Percentiles rank a stretch among this genome's conserved stretches.
These are phyloP conservation scores for Skeletonema potamos DNA, from an alignment of 108 stramenopile species.

Conservation along the genomic window DNA sequence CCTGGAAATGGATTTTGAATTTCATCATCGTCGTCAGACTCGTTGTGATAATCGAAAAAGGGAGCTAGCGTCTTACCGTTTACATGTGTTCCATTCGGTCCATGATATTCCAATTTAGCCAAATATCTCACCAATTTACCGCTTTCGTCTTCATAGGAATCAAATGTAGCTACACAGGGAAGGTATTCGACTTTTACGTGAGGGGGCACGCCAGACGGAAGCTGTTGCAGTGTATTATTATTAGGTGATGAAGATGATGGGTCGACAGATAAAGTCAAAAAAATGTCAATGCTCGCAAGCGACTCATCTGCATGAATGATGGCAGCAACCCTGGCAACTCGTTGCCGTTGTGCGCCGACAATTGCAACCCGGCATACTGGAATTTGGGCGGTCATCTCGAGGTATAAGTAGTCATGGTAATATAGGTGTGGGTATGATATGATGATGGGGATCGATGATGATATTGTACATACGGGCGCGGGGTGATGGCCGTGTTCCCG, in stretches of 20 bases:
- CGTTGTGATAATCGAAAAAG: conserved; percentile 43
- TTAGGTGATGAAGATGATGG: neutral
- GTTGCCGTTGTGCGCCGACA: conserved; percentile 34
- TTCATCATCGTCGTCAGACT: conserved; percentile 7
- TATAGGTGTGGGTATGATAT: too few relatives aligned
- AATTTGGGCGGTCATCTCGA: neutral
- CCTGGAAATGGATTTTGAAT: conserved; percentile 28
- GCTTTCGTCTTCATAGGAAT: conserved; percentile 54
- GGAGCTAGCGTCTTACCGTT: conserved; percentile 58
- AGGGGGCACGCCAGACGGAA: conserved; percentile 14
- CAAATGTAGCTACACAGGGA: conserved; percentile 76
- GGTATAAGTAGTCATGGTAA: too few relatives aligned
- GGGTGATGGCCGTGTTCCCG: too few relatives aligned
- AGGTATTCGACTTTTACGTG: conserved; percentile 50
- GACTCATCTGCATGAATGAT: conserved; percentile 16
- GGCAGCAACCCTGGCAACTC: conserved; percentile 45
- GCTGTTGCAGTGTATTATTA: neutral
- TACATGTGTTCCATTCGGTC: conserved; percentile 45
- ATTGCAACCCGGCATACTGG: conserved; percentile 46
- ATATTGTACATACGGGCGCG: too few relatives aligned
- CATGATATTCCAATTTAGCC: conserved; percentile 64
- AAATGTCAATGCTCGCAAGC: neutral
- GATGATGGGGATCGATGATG: too few relatives aligned
- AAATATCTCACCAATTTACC: conserved; percentile 61
- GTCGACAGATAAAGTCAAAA: neutral